Percentiles rank a stretch among this genome's conserved stretches.
Evolutionary conservation across 2,329 filamentous ascomycete species (phyloP).

Genomic region (Stemphylium lycopersici): DNA sequence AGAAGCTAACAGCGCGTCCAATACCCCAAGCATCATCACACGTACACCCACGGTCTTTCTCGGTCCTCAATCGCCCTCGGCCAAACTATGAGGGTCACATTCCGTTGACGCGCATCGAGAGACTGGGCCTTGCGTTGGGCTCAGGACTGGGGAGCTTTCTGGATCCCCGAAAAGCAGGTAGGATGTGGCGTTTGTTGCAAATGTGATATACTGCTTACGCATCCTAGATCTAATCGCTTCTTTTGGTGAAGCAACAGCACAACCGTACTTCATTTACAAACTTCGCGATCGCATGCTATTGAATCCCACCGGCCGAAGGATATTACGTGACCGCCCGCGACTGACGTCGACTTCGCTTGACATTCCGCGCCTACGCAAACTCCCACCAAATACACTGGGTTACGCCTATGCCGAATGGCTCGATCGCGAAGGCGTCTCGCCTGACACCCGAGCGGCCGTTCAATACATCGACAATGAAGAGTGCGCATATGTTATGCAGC

Average conservation of each 20-base stretch:
- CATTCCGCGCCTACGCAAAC: slow-evolving; percentile 70
- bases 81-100: slow-evolving; percentile 94
- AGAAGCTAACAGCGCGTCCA: slow-evolving; percentile 4
- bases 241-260: slow-evolving; percentile 91
- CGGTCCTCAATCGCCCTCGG: slow-evolving; percentile 80
- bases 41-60: slow-evolving; percentile 64
- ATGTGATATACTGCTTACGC: background rate
- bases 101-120: slow-evolving; percentile 80
- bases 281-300: slow-evolving; percentile 92
- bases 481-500: slow-evolving; percentile 97
- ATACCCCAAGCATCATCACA: background rate
- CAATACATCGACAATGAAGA: slow-evolving; percentile 94
- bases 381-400: slow-evolving; percentile 78
- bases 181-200: slow-evolving; percentile 20
- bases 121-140: slow-evolving; percentile 69
- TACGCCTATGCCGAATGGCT: slow-evolving; percentile 86
- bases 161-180: slow-evolving; percentile 80
- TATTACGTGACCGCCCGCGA: slow-evolving; percentile 86
- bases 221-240: slow-evolving; percentile 83
- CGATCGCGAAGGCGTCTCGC: slow-evolving; percentile 90
- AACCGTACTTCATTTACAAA: slow-evolving; percentile 92
- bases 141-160: slow-evolving; percentile 66
- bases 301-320: slow-evolving; percentile 81
- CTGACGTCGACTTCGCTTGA: slow-evolving; percentile 77
- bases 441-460: slow-evolving; percentile 82